A percentile compares a stretch with the other conserved stretches of the same genome.
Evolutionary conservation across 2,329 filamentous ascomycete species (phyloP).

Genomic region (Epichloe typhina): DNA sequence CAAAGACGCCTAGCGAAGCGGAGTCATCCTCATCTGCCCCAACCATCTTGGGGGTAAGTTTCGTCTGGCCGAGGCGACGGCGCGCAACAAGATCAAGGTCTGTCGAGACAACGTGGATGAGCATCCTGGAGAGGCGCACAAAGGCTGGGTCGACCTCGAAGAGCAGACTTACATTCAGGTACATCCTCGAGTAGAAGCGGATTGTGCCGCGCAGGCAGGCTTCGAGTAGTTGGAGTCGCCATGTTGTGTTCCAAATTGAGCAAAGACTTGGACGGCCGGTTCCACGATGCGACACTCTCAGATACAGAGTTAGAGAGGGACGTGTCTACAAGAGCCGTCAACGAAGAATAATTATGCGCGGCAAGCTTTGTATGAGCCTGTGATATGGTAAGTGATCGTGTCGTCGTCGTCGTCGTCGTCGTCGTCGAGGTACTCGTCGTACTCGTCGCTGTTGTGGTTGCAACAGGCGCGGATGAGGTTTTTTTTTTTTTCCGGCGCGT

Average conservation of each 20-base stretch:
- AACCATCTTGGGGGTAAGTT: conserved; percentile 70
- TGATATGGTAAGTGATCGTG: not conserved
- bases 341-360: not conserved
- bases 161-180: conserved; percentile 41
- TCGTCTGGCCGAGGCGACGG: conserved; percentile 83
- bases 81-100: conserved; percentile 65
- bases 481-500: not conserved
- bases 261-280: not conserved
- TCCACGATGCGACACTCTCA: conserved; percentile 2
- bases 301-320: not conserved
- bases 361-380: not conserved
- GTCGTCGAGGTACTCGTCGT: not conserved
- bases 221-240: conserved; percentile 24
- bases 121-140: not conserved
- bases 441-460: not conserved
- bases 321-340: not conserved
- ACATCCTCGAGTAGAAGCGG: conserved; percentile 52
- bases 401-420: not conserved
- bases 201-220: conserved; percentile 49
- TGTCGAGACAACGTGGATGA: conserved; percentile 19
- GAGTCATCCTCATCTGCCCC: conserved; percentile 62
- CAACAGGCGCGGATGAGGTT: not conserved
- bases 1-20: conserved; percentile 68
- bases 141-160: not conserved
- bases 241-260: conserved; percentile 13